Conservation (phyloP, 805 yeast genomes). For the Metschnikowia peoriensis region DNA sequence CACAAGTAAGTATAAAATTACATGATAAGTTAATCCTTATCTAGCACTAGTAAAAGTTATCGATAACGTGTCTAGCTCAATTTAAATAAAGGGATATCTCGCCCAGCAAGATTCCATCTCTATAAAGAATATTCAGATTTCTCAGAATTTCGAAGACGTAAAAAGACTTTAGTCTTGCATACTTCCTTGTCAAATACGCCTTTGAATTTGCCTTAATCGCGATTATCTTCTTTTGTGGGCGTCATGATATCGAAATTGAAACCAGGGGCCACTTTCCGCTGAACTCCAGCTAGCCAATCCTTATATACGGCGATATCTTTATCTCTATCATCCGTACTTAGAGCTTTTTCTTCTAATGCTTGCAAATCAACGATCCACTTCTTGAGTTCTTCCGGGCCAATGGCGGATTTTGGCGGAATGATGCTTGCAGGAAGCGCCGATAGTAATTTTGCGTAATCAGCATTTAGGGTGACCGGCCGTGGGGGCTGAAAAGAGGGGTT, state of each 20-base stretch:
- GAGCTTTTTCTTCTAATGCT: conserved; percentile 8
- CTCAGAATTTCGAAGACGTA: too few relatives aligned
- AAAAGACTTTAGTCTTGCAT: too few relatives aligned
- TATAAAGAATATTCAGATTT: too few relatives aligned
- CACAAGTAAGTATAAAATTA: too few relatives aligned
- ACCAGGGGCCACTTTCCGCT: conserved; percentile 41
- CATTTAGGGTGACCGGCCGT: conserved; percentile 51
- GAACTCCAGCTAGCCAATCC: conserved; percentile 33
- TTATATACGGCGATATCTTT: conserved; percentile 19
- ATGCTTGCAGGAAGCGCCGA: conserved; percentile 33
- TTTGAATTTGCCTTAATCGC: too few relatives aligned
- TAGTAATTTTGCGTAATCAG: conserved; percentile 41
- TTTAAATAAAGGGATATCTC: too few relatives aligned
- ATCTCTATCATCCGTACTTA: conserved; percentile 10
- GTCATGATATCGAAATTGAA: conserved; percentile 32
- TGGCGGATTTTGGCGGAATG: conserved; percentile 37
- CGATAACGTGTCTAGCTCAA: too few relatives aligned
- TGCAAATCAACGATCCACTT: conserved; percentile 29
- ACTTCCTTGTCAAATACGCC: too few relatives aligned
- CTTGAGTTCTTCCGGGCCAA: conserved; percentile 24
- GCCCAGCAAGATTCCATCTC: too few relatives aligned
- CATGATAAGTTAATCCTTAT: too few relatives aligned
- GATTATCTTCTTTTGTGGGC: conserved; percentile 14
- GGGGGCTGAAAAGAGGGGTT: conserved; percentile 56
- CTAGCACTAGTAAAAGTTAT: too few relatives aligned